These are phyloP conservation scores for Apiotrichum domesticum DNA, from an alignment of 1,284 basidiomycete species.

Conservation along the genomic window DNA sequence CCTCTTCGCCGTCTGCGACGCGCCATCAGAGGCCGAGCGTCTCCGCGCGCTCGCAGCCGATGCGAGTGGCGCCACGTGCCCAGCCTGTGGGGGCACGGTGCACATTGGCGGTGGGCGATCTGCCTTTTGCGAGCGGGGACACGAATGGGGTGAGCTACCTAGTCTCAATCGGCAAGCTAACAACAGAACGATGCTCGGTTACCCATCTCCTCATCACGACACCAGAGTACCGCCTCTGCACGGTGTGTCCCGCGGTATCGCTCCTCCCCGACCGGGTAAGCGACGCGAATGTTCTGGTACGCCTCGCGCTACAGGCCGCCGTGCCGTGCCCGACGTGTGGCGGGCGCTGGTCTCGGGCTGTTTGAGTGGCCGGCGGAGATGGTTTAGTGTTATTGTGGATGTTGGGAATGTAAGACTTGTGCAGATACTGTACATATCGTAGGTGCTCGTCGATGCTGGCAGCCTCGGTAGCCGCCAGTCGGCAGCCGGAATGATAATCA, in stretches of 20 bases:
- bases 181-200: constrained; percentile 31
- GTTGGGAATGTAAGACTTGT: too few species aligned
- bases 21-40: not conserved
- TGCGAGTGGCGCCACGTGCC: constrained; percentile 6
- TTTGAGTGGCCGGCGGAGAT: too few species aligned
- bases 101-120: not conserved
- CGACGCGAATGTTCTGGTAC: constrained; percentile 11
- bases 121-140: constrained; percentile 24
- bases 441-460: too few species aligned
- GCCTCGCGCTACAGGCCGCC: constrained; percentile 27
- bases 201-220: constrained; percentile 34
- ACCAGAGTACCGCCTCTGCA: constrained; percentile 35
- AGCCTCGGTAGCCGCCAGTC: too few species aligned
- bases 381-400: too few species aligned
- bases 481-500: too few species aligned
- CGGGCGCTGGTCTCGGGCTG: constrained; percentile 32
- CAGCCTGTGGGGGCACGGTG: constrained; percentile 12
- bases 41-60: constrained; percentile 2
- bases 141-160: constrained; percentile 36
- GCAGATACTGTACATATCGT: too few species aligned
- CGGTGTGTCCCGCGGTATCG: constrained; percentile 35
- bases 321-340: constrained; percentile 33
- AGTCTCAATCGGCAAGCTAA: not conserved
- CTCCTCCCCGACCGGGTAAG: constrained; percentile 18
- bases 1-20: not conserved